Conservation (phyloP, 1,139 yeast genomes). For the Yamadazyma friedrichii region DNA sequence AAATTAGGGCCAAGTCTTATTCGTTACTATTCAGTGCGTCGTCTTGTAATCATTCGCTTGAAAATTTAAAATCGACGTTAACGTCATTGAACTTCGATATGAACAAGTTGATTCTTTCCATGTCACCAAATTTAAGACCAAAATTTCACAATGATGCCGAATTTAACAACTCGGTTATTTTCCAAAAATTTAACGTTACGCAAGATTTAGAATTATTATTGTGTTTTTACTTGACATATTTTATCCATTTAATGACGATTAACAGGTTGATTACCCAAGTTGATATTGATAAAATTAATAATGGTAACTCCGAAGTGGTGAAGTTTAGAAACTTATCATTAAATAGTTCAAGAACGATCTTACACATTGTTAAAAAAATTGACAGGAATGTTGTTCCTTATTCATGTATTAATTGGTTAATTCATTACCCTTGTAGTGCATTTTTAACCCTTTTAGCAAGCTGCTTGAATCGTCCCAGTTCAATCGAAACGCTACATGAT, state of each 20-base stretch:
- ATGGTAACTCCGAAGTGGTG: constrained; percentile 14
- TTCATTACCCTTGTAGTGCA: constrained; percentile 35
- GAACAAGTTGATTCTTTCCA: constrained; percentile 16
- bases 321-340: constrained; percentile 27
- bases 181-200: constrained; percentile 3
- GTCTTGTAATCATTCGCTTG: constrained; percentile 19
- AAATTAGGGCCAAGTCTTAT: constrained; percentile 30
- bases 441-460: constrained; percentile 30
- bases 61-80: constrained; percentile 18
- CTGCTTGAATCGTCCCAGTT: constrained; percentile 31
- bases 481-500: constrained; percentile 28
- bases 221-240: constrained; percentile 27
- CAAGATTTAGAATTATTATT: constrained; percentile 18
- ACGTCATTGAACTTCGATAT: constrained; percentile 22
- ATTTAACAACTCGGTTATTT: constrained; percentile 13
- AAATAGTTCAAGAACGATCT: constrained; percentile 37
- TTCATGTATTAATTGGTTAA: constrained; percentile 33
- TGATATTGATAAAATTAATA: constrained; percentile 16
- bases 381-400: constrained; percentile 19
- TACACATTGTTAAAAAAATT: constrained; percentile 23
- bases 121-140: constrained; percentile 20
- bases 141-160: constrained; percentile 26
- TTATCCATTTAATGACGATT: constrained; percentile 35
- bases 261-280: constrained; percentile 26
- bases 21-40: constrained; percentile 28